These are phyloP conservation scores for Aspergillus phoenicis DNA, from an alignment of 2,329 filamentous ascomycete genomes.

Conservation along the genomic window DNA sequence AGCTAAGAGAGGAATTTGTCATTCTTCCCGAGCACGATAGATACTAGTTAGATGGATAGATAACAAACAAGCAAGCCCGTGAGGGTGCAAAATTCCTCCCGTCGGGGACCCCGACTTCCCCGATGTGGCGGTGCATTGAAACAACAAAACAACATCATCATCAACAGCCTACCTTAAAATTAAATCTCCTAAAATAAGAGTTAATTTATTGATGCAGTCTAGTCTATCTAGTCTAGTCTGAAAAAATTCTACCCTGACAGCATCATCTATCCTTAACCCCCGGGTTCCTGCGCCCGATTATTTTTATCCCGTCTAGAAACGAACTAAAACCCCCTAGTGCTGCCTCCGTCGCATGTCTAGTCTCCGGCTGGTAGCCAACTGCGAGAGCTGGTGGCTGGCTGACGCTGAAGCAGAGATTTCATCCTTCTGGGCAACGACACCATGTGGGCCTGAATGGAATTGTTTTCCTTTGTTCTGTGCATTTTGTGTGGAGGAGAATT, in stretches of 20 bases:
- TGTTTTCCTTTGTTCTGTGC: neutral
- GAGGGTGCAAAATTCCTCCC: neutral
- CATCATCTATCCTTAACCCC: no score
- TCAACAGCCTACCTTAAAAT: neutral
- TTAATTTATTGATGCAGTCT: no score
- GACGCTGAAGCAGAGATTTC: neutral
- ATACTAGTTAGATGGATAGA: neutral
- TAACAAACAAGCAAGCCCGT: neutral
- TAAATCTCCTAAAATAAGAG: no score
- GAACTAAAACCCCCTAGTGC: neutral
- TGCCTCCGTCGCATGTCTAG: neutral
- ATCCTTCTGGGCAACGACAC: neutral
- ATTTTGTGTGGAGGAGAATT: neutral
- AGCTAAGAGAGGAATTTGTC: neutral
- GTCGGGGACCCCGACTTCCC: neutral
- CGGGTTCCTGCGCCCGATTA: neutral
- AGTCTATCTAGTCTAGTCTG: no score
- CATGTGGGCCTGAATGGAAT: conserved; percentile 4
- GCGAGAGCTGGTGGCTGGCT: neutral
- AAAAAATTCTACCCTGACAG: no score
- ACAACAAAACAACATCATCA: neutral
- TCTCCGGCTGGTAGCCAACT: no score
- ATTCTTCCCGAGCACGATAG: neutral
- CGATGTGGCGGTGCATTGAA: neutral
- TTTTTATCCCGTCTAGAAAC: neutral